These are phyloP conservation scores for Acidiella bohemica DNA, from an alignment of 495 filamentous ascomycete species.

Conservation along the genomic window DNA sequence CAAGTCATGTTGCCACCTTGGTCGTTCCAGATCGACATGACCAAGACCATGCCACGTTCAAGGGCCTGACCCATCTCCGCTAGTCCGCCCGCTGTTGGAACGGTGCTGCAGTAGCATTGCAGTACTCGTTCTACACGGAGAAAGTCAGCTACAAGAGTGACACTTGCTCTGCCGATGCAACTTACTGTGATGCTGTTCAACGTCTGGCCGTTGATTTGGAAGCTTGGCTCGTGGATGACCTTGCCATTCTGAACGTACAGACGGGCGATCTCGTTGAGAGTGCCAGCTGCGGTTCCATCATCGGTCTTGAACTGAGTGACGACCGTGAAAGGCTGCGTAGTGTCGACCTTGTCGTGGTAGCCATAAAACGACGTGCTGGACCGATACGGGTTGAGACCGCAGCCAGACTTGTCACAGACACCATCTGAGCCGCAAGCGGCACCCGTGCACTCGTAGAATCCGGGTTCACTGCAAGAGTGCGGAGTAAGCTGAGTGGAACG, in stretches of 20 bases:
- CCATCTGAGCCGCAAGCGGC: conserved; percentile 40
- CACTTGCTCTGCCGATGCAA: conserved; percentile 47
- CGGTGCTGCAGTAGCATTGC: conserved; percentile 2
- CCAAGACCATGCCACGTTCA: conserved; percentile 50
- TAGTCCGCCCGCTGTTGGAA: conserved; percentile 20
- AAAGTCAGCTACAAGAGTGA: conserved; percentile 35
- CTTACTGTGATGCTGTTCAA: conserved; percentile 16
- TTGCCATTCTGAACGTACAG: conserved; percentile 59
- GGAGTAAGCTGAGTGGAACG: conserved; percentile 45
- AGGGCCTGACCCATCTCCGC: conserved; percentile 30
- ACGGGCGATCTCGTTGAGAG: conserved; percentile 50
- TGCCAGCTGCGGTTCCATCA: conserved; percentile 40
- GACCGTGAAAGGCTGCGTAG: conserved; percentile 48
- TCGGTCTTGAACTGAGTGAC: conserved; percentile 57
- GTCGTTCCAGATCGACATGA: conserved; percentile 55
- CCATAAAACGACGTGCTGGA: conserved; percentile 46
- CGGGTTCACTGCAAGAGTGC: conserved; percentile 47
- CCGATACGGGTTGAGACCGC: conserved; percentile 63
- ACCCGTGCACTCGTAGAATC: conserved; percentile 45
- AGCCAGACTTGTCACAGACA: conserved; percentile 63
- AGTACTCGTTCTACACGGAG: conserved; percentile 3
- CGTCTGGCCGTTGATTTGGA: conserved; percentile 19
- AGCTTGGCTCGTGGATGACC: conserved; percentile 35
- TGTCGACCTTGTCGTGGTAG: conserved; percentile 41
- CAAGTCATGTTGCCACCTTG: conserved; percentile 64